A percentile compares a stretch with the other conserved stretches of the same genome.
phyloP scores from a whole-genome alignment of 148 eudicot species.

The Gaultheria prostrata region DNA sequence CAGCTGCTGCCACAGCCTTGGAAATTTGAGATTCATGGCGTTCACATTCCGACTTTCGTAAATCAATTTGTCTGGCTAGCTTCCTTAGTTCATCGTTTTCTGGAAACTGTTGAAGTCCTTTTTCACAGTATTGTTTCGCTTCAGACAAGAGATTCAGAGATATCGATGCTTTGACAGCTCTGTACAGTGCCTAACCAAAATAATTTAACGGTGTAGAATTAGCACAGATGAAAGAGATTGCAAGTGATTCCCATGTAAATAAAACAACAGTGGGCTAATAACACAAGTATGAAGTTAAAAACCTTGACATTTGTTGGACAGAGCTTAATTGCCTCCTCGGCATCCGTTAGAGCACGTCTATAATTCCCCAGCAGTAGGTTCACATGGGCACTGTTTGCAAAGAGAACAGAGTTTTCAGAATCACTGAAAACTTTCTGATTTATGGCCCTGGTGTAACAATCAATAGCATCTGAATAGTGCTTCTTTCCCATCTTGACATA shows the following conservation, averaged over 20 bases:
- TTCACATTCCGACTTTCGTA: slow-evolving; percentile 47
- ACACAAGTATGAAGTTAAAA: slow-evolving; percentile 9
- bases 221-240: background rate
- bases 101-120: slow-evolving; percentile 60
- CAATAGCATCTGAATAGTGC: slow-evolving; percentile 72
- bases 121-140: slow-evolving; percentile 69
- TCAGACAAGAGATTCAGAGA: slow-evolving; percentile 60
- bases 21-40: slow-evolving; percentile 64
- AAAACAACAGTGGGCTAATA: background rate
- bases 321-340: slow-evolving; percentile 82
- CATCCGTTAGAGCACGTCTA: slow-evolving; percentile 85
- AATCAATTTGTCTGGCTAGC: slow-evolving; percentile 51
- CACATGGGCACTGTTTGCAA: slow-evolving; percentile 90
- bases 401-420: slow-evolving; percentile 65
- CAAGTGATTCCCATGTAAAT: background rate
- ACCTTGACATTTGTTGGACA: slow-evolving; percentile 76
- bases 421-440: slow-evolving; percentile 73
- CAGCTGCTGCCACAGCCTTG: slow-evolving; percentile 54
- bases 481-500: slow-evolving; percentile 87
- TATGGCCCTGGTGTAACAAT: slow-evolving; percentile 90
- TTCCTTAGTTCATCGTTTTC: slow-evolving; percentile 80
- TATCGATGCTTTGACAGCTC: slow-evolving; percentile 86
- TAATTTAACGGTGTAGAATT: background rate
- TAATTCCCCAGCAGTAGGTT: slow-evolving; percentile 76
- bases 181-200: slow-evolving; percentile 60